Evolutionary conservation across 257 asterid species (phyloP), one percentile per base, ranked within the genome.

Genomic region (Solanum pimpinellifolium): DNA sequence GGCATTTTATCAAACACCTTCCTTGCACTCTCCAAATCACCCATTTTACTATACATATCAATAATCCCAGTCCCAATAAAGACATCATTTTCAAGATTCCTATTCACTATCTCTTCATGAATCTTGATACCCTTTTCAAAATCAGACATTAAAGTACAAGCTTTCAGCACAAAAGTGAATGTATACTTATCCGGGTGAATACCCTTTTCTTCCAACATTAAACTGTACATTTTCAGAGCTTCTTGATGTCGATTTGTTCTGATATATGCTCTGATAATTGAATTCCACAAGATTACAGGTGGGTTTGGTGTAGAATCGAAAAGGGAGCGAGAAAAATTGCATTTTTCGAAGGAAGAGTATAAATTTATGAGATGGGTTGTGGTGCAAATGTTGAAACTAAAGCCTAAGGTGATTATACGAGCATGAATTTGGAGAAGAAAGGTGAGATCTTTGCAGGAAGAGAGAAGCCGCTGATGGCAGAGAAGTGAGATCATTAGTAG

Each of bases 141-240:
- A 35, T 87, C 85, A 56, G 80, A 37, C 1, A 85, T 23, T 16
- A 66, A 75, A 42, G 91, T 88, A 46, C 93, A 91, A 62, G 93
- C 93, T 91, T 91, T 91, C 39, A 91, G 89, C 31, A 80, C 89
- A 74, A 91, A 91, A 56, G 92, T 91, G 52, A 90, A 91, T 13
- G 93, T 91, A 41, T 87, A 90, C 60, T 90, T 88, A 87, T 91
- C 93, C 14, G 90, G 91, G 4, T 72, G 87, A 27, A 87, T 41
- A 7, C 25, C 60, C 18, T 73, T 83, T 2, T 72, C 12, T 33
- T 68, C 76, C 47, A 39, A 70, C 91, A 91, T 91, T 59, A 35
- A 86, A 37, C 13, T 82, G 89, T 85, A 91, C 60, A 88, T 68
- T 39, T 86, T 37, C 11, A 91, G 83, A 6, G 92, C 92, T 83